Conservation (phyloP, 495 filamentous ascomycete species). For the Viridothelium virens region DNA sequence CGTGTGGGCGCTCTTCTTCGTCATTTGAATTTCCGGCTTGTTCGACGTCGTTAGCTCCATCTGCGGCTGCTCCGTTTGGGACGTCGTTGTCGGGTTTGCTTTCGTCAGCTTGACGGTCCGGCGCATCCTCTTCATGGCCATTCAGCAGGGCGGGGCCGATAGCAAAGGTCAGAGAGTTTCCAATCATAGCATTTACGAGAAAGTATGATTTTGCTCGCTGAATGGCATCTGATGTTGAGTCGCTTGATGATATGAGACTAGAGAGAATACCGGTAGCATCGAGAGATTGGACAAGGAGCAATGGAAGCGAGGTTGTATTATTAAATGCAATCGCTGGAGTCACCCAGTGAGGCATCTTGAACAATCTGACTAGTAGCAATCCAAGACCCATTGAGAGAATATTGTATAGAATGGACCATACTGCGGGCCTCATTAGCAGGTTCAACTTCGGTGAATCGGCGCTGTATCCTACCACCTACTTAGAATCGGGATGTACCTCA, state of each 20-base stretch:
- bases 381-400: conserved; percentile 49
- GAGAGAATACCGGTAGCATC: conserved; percentile 56
- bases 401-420: conserved; percentile 55
- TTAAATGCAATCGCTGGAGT: conserved; percentile 65
- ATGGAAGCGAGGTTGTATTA: conserved; percentile 65
- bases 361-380: conserved; percentile 36
- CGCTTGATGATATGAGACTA: conserved; percentile 42
- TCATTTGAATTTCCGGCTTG: conserved; percentile 21
- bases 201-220: conserved; percentile 65
- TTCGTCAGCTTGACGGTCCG: conserved; percentile 24
- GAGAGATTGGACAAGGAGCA: conserved; percentile 59
- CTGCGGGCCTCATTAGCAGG: conserved; percentile 23
- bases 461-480: conserved; percentile 26
- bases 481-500: conserved; percentile 52
- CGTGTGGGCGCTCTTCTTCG: conserved; percentile 37
- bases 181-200: conserved; percentile 56
- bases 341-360: conserved; percentile 58
- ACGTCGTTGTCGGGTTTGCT: conserved; percentile 30
- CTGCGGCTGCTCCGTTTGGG: conserved; percentile 24
- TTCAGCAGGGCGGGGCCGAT: conserved; percentile 55
- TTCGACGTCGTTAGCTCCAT: conserved; percentile 24
- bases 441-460: not conserved
- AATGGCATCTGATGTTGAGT: conserved; percentile 45
- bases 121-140: conserved; percentile 38
- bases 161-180: conserved; percentile 56